Evolutionary conservation across 2,329 filamentous ascomycete genomes (phyloP).

Genomic region (Plectosphaerella plurivora): DNA sequence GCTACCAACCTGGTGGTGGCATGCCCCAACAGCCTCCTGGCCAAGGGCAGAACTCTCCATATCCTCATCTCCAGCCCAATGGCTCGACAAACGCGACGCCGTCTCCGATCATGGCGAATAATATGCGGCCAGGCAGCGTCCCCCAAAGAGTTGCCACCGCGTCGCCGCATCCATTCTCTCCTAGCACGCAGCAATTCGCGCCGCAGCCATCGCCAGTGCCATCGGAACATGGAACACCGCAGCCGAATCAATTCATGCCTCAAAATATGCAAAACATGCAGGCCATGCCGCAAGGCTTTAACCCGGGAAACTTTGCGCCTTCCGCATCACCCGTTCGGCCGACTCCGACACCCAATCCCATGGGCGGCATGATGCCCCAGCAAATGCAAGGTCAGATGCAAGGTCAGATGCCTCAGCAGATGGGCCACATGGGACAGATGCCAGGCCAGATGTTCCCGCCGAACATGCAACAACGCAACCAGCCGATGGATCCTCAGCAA

Average conservation of each 20-base stretch:
- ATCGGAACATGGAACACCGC: slow-evolving; percentile 72
- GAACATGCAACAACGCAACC: slow-evolving; percentile 30
- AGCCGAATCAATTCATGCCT: slow-evolving; percentile 64
- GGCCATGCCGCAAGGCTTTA: slow-evolving; percentile 54
- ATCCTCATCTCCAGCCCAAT: slow-evolving; percentile 78
- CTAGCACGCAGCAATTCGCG: slow-evolving; percentile 61
- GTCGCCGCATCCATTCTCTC: slow-evolving; percentile 87
- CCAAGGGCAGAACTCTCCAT: slow-evolving; percentile 62
- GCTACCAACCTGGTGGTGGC: slow-evolving; percentile 58
- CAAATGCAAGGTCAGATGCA: slow-evolving; percentile 30
- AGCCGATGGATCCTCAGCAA: slow-evolving; percentile 43
- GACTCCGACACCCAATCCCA: slow-evolving; percentile 49
- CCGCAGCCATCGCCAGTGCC: slow-evolving; percentile 71
- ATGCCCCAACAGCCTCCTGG: slow-evolving; percentile 47
- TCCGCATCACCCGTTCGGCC: slow-evolving; percentile 52
- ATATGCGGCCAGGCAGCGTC: slow-evolving; percentile 65
- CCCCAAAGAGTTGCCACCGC: slow-evolving; percentile 83
- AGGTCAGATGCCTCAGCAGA: slow-evolving; percentile 29
- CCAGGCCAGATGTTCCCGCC: slow-evolving; percentile 27
- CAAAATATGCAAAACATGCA: slow-evolving; percentile 37
- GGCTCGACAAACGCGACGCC: slow-evolving; percentile 81
- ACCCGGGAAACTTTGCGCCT: slow-evolving; percentile 49
- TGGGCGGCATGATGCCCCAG: slow-evolving; percentile 53
- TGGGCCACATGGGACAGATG: slow-evolving; percentile 18
- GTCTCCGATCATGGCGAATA: slow-evolving; percentile 86